Percentiles rank a stretch among this genome's conserved stretches.
Evolutionary conservation across 129 eudicot species (phyloP).

Genomic region (Helianthus tuberosus): DNA sequence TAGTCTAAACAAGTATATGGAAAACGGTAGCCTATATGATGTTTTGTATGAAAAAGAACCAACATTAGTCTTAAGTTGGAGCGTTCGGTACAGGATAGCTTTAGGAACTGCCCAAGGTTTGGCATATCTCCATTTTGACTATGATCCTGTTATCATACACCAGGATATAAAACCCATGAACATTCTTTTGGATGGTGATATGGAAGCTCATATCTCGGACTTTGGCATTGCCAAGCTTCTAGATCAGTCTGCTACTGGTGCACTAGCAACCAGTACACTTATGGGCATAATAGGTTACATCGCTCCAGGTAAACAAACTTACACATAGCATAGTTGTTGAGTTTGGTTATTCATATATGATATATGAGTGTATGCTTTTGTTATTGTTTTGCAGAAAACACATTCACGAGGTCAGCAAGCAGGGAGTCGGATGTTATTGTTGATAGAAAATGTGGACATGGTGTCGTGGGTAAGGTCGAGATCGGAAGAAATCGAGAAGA

Average conservation of each 20-base stretch:
- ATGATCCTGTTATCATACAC: slow-evolving; percentile 78
- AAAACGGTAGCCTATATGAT: slow-evolving; percentile 85
- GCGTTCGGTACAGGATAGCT: slow-evolving; percentile 69
- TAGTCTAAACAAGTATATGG: slow-evolving; percentile 57
- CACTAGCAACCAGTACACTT: slow-evolving; percentile 39
- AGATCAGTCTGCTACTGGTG: slow-evolving; percentile 53
- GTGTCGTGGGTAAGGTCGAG: too few relatives aligned
- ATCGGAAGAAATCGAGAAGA: too few relatives aligned
- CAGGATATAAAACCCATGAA: slow-evolving; percentile 88
- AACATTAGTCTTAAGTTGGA: slow-evolving; percentile 53
- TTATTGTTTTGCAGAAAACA: too few relatives aligned
- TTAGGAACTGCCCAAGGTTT: slow-evolving; percentile 78
- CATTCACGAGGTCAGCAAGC: too few relatives aligned
- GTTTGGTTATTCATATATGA: too few relatives aligned
- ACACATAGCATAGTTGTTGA: neutral
- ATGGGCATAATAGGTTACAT: slow-evolving; percentile 83
- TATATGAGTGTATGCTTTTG: too few relatives aligned
- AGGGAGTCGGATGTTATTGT: too few relatives aligned
- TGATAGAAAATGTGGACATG: too few relatives aligned
- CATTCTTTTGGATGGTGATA: slow-evolving; percentile 72
- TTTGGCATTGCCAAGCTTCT: too few relatives aligned
- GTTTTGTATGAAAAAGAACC: slow-evolving; percentile 58
- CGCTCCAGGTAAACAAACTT: slow-evolving; percentile 70
- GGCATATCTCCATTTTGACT: slow-evolving; percentile 85
- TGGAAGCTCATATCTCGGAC: slow-evolving; percentile 89